A percentile compares a stretch with the other conserved stretches of the same genome.
Conservation (phyloP, 306 rosid species). For the Cicer arietinum region DNA sequence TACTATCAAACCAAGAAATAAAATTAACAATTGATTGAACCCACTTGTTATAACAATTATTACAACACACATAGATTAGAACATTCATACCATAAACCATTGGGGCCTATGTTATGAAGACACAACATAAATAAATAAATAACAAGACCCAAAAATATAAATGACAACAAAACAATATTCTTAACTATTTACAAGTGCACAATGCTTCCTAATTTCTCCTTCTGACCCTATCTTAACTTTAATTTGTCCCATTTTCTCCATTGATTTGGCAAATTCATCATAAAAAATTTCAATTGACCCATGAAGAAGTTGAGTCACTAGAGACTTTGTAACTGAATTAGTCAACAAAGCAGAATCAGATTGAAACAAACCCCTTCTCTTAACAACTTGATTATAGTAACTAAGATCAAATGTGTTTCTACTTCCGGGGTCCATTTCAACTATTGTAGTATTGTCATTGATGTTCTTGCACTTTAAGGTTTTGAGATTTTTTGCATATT, state of each 20-base stretch:
- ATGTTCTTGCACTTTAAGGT: conserved; percentile 69
- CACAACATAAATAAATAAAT: conserved; percentile 37
- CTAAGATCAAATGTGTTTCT: conserved; percentile 77
- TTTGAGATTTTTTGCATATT: conserved; percentile 79
- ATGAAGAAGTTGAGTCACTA: conserved; percentile 54
- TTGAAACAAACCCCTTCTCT: conserved; percentile 76
- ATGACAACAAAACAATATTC: neutral
- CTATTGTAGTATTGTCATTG: conserved; percentile 57
- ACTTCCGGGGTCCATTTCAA: conserved; percentile 97
- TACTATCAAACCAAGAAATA: conserved; percentile 31
- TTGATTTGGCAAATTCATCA: conserved; percentile 63
- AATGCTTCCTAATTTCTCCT: conserved; percentile 84
- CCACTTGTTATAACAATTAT: conserved; percentile 25
- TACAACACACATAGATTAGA: conserved; percentile 21
- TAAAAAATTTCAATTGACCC: conserved; percentile 64
- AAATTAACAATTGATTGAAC: conserved; percentile 29
- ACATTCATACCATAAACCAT: conserved; percentile 9
- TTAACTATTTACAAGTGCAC: conserved; percentile 71
- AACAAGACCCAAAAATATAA: conserved; percentile 30
- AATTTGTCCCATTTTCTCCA: conserved; percentile 81
- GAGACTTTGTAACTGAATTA: conserved; percentile 55
- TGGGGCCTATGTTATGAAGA: neutral
- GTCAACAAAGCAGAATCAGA: conserved; percentile 80
- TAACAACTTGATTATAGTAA: conserved; percentile 63
- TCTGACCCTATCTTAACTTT: conserved; percentile 72